A percentile compares a stretch with the other conserved stretches of the same genome.
Conservation (phyloP, 345 rosid genomes). For the Gossypium rotundifolium region DNA sequence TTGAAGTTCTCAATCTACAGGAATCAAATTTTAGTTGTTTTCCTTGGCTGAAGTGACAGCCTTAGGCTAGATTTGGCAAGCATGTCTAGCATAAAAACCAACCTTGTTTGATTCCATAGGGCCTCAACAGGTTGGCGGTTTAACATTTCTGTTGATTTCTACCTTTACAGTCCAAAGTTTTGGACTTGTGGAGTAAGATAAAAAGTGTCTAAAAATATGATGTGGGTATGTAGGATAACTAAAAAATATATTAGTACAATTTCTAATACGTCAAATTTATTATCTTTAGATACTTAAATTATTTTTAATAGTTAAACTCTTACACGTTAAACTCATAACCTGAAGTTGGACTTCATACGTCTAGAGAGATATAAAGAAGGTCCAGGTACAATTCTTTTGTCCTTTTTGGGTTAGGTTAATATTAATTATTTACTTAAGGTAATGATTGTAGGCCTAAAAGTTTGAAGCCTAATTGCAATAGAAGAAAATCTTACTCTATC, state of each 20-base stretch:
- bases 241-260: background rate
- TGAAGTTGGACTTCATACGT: background rate
- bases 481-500: no score
- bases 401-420: no score
- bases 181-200: background rate
- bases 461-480: no score
- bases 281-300: background rate
- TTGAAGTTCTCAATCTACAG: background rate
- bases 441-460: no score
- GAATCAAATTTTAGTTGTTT: background rate
- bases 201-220: background rate
- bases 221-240: background rate
- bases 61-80: background rate
- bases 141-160: background rate
- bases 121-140: background rate
- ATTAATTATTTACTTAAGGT: no score
- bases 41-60: background rate
- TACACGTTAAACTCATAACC: background rate
- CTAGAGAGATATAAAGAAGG: background rate
- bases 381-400: background rate
- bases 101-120: background rate
- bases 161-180: background rate
- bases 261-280: no score
- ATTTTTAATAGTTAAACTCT: background rate
- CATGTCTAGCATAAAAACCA: background rate